Percentiles rank a stretch among this genome's conserved stretches.
phyloP scores from a whole-genome alignment of 2,329 filamentous ascomycete species.

The Penicillium decumbens region DNA sequence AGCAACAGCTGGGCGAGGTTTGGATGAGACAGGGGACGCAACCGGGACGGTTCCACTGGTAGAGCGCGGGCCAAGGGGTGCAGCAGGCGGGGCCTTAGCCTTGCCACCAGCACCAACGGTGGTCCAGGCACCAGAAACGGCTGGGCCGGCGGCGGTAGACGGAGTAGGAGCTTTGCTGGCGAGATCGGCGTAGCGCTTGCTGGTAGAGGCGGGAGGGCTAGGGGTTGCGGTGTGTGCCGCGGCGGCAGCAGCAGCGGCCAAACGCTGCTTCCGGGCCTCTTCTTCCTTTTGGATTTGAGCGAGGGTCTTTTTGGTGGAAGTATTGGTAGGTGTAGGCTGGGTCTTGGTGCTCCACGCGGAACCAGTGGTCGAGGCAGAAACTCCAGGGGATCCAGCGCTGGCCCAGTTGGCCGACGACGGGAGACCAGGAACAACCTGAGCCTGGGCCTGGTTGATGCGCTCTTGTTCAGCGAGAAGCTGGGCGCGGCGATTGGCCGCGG shows the following conservation, averaged over 20 bases:
- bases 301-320: conserved; percentile 73
- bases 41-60: conserved; percentile 43
- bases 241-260: conserved; percentile 46
- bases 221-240: conserved; percentile 47
- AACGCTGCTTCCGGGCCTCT: conserved; percentile 78
- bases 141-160: conserved; percentile 38
- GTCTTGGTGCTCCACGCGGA: conserved; percentile 52
- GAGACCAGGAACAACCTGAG: conserved; percentile 65
- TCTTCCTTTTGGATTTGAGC: conserved; percentile 97
- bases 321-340: conserved; percentile 34
- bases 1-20: conserved; percentile 54
- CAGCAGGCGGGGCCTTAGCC: conserved; percentile 63
- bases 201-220: conserved; percentile 48
- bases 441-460: conserved; percentile 59
- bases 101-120: conserved; percentile 94
- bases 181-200: conserved; percentile 92
- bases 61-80: conserved; percentile 46
- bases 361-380: conserved; percentile 47
- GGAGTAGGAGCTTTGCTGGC: conserved; percentile 67
- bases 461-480: conserved; percentile 70
- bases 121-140: conserved; percentile 67
- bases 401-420: conserved; percentile 89
- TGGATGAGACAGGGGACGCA: conserved; percentile 43
- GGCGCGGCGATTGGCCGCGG: conserved; percentile 70
- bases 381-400: conserved; percentile 64